Conservation (phyloP, 176 grass and related monocot species). For the Calamus simplicifolius region DNA sequence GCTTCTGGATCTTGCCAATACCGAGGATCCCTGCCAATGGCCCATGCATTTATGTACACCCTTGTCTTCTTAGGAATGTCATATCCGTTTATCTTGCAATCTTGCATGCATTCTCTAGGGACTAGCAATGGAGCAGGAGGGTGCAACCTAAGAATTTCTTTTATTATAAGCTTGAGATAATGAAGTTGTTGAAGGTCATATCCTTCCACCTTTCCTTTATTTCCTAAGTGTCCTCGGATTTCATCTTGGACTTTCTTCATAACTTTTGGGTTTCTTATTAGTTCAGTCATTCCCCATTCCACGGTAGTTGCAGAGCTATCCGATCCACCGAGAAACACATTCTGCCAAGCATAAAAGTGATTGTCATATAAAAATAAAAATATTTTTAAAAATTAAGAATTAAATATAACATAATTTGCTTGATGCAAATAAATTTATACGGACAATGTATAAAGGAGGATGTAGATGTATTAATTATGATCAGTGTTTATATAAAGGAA, state of each 20-base stretch:
- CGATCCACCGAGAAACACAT: conserved; percentile 17
- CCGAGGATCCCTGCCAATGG: conserved; percentile 21
- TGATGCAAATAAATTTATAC: no score
- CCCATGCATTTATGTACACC: conserved; percentile 33
- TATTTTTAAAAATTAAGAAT: no score
- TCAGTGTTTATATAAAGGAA: no score
- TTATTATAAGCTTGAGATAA: conserved; percentile 23
- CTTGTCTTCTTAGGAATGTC: conserved; percentile 18
- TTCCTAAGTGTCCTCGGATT: conserved; percentile 10
- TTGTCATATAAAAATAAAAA: no score
- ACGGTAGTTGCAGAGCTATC: conserved; percentile 9
- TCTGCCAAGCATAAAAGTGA: not conserved
- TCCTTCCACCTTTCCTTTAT: conserved; percentile 1
- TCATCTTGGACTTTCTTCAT: conserved; percentile 26
- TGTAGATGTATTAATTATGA: no score
- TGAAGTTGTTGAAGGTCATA: conserved; percentile 6
- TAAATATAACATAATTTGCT: no score
- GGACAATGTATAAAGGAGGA: no score
- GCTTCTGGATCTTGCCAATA: conserved; percentile 24
- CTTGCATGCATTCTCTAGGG: conserved; percentile 4
- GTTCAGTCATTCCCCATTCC: conserved; percentile 34
- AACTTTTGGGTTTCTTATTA: conserved; percentile 9
- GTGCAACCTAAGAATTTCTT: conserved; percentile 28
- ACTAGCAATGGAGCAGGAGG: conserved; percentile 8
- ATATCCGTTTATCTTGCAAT: conserved; percentile 15